phyloP scores from a whole-genome alignment of 2,329 filamentous ascomycete genomes.

The Acephala macrosclerotiorum region DNA sequence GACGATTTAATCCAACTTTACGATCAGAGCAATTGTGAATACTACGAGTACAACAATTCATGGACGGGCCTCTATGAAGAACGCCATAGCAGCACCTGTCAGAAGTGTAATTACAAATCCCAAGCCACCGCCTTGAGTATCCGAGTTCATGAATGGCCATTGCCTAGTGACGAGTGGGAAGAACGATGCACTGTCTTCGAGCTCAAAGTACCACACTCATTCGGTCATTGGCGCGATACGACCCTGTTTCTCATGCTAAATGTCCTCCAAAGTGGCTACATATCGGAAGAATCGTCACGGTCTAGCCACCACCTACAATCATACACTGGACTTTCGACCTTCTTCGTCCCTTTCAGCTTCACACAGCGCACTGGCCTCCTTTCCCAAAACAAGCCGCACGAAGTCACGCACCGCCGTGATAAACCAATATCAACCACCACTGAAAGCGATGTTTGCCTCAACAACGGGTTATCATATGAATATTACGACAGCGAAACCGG shows the following conservation, averaged over 20 bases:
- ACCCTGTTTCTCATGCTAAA: conserved; percentile 39
- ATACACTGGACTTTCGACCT: conserved; percentile 17
- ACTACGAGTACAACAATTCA: not conserved
- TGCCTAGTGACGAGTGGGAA: conserved; percentile 46
- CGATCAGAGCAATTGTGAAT: conserved; percentile 13
- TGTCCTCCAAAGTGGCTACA: conserved; percentile 1
- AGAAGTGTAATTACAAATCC: conserved; percentile 44
- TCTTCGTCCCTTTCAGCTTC: conserved; percentile 9
- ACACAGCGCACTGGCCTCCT: conserved; percentile 19
- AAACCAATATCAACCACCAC: not conserved
- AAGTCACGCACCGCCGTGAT: conserved; percentile 12
- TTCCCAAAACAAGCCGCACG: conserved; percentile 20
- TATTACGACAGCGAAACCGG: conserved; percentile 20
- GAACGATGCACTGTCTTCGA: conserved; percentile 60
- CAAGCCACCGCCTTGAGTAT: conserved; percentile 52
- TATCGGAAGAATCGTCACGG: not conserved
- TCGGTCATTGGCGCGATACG: conserved; percentile 53
- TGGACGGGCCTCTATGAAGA: conserved; percentile 4
- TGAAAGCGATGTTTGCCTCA: conserved; percentile 21
- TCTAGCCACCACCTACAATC: conserved; percentile 3
- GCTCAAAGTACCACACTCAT: conserved; percentile 49
- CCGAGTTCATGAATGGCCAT: conserved; percentile 61
- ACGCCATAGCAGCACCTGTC: conserved; percentile 39
- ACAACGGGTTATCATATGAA: conserved; percentile 21
- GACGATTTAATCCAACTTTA: conserved; percentile 36